A percentile compares a stretch with the other conserved stretches of the same genome.
These are phyloP conservation scores for Malus sieversii DNA, from an alignment of 306 rosid species.

Conservation along the genomic window DNA sequence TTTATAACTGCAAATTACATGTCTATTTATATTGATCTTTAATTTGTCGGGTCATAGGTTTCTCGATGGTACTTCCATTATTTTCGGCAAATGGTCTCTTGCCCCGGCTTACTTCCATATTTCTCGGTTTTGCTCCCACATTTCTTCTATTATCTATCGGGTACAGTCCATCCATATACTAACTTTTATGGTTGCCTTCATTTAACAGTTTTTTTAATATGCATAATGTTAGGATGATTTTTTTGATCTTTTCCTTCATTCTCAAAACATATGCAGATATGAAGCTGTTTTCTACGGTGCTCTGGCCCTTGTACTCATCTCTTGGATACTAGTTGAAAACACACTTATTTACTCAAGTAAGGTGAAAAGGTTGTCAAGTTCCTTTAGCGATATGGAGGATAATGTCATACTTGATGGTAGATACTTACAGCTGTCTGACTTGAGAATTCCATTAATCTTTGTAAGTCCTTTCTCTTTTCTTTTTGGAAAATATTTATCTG, in stretches of 20 bases:
- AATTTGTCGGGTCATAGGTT: constrained; percentile 40
- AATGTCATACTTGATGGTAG: constrained; percentile 41
- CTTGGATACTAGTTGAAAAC: constrained; percentile 85
- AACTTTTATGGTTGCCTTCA: neutral
- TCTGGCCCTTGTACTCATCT: constrained; percentile 74
- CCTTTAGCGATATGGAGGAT: constrained; percentile 27
- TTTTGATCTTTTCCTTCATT: neutral
- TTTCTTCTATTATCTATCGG: constrained; percentile 93
- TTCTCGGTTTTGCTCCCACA: constrained; percentile 84
- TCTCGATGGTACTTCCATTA: constrained; percentile 70
- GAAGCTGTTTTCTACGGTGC: constrained; percentile 85
- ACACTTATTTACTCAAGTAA: constrained; percentile 53
- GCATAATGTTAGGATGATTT: neutral
- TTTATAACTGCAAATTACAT: constrained; percentile 15
- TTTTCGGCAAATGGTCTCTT: constrained; percentile 68
- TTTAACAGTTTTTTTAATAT: neutral
- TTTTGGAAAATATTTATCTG: neutral
- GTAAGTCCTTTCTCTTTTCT: constrained; percentile 44
- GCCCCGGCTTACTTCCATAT: constrained; percentile 75
- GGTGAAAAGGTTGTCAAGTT: constrained; percentile 33
- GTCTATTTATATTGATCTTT: constrained; percentile 16
- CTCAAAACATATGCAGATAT: constrained; percentile 49
- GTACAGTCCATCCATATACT: constrained; percentile 34
- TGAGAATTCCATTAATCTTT: constrained; percentile 64
- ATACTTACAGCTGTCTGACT: constrained; percentile 73